phyloP scores from a whole-genome alignment of 495 filamentous ascomycete genomes.

The Articulospora tetracladia region DNA sequence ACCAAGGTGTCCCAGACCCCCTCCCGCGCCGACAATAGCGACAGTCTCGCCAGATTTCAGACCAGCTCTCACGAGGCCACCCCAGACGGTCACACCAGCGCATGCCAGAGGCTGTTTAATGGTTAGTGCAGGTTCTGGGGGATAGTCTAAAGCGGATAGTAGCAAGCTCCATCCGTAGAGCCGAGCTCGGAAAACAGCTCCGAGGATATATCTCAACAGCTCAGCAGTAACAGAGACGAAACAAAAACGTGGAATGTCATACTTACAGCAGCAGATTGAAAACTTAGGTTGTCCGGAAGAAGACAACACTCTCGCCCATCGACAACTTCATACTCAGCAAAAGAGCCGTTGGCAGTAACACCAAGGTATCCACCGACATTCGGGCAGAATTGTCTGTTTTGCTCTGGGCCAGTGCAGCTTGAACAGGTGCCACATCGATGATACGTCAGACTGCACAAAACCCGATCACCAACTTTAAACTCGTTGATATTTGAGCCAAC shows the following conservation, averaged over 20 bases:
- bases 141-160: too few relatives aligned
- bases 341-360: slow-evolving; percentile 44
- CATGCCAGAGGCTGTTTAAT: slow-evolving; percentile 58
- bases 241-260: too few relatives aligned
- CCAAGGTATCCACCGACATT: slow-evolving; percentile 32
- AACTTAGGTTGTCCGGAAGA: slow-evolving; percentile 43
- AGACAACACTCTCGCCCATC: slow-evolving; percentile 40
- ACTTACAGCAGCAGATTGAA: slow-evolving; percentile 46
- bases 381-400: slow-evolving; percentile 43
- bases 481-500: slow-evolving; percentile 38
- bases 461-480: slow-evolving; percentile 45
- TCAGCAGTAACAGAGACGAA: too few relatives aligned
- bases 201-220: too few relatives aligned
- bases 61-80: slow-evolving; percentile 41
- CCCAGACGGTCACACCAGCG: slow-evolving; percentile 51
- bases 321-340: slow-evolving; percentile 48
- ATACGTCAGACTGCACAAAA: slow-evolving; percentile 42
- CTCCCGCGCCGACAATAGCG: slow-evolving; percentile 51
- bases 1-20: slow-evolving; percentile 51
- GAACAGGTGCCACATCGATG: slow-evolving; percentile 44
- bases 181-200: too few relatives aligned
- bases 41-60: slow-evolving; percentile 45
- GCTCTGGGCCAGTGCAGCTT: slow-evolving; percentile 42
- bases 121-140: too few relatives aligned
- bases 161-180: too few relatives aligned